Evolutionary conservation across 164 flowering plant species (phyloP), one percentile per base, ranked within the genome.

Genomic region (Annona cherimola): DNA sequence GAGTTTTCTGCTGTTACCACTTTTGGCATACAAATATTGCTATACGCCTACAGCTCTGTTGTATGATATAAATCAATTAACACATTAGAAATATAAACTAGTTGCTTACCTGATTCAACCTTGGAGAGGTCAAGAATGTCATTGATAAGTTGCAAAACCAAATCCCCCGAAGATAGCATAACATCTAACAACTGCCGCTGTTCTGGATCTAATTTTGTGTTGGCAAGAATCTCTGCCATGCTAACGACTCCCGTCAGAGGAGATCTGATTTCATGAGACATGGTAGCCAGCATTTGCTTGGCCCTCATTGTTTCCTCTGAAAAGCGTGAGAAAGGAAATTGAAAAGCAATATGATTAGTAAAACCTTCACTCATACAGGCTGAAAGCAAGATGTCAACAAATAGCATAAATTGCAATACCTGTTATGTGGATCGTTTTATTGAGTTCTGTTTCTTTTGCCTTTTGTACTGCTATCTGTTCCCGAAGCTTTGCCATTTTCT

Each of bases 261-360:
- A 72, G 99, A 92, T 78, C 99, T 90, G 78, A 95, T 95, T 84
- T 95, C 99, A 82, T 95, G 99, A 50, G 97, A 92, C 99, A 94
- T 94, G 54, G 99, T 94, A 66, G 98, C 98, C 11, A 94, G 83
- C 91, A 94, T 87, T 81, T 94, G 96, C 79, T 94, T 94, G 69
- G 98, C 97, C 74, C 98, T 77, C 98, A 94, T 94, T 66, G 98
- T 90, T 84, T 92, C 98, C 96, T 94, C 99, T 94, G 84, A 75
- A 76, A 72, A 41, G 41, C 14, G 60, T 2, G 14, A 4, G 42
- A 57, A 62, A 62, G 40, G 4, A 42, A 64, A 4, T 4, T 63
- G 1, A 35, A 46, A 42, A 42, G 41, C 8, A 14, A 42, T 35
- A 42, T 64, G 42, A 64, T 64, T 14, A 68, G 5, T 61, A 40